These are phyloP conservation scores for Coniochaeta sp. DNA, from an alignment of 2,329 filamentous ascomycete species.

Conservation along the genomic window DNA sequence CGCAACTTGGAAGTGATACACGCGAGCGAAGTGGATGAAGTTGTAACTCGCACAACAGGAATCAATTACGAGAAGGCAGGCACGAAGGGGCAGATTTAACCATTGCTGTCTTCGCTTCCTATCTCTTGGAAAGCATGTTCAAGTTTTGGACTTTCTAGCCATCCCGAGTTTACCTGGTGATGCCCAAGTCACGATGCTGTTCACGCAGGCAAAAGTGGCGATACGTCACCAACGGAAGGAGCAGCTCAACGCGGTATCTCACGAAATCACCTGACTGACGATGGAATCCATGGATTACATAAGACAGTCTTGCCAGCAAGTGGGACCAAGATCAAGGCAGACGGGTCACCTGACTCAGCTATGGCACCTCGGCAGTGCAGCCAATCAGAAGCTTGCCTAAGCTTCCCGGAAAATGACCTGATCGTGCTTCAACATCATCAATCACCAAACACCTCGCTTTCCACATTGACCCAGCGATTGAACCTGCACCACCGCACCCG, in stretches of 20 bases:
- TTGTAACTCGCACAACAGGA: neutral
- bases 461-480: conserved; percentile 2
- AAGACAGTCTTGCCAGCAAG: neutral
- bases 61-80: neutral
- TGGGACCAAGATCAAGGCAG: neutral
- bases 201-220: neutral
- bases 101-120: neutral
- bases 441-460: neutral
- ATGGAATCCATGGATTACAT: no score
- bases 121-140: neutral
- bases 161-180: neutral
- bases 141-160: neutral
- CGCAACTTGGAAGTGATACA: neutral
- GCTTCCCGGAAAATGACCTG: conserved; percentile 15
- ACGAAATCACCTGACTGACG: neutral
- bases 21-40: neutral
- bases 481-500: conserved; percentile 5
- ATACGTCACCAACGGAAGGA: neutral
- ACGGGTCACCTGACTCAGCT: neutral
- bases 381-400: conserved; percentile 4
- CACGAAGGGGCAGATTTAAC: neutral
- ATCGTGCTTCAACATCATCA: conserved; percentile 6
- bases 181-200: no score
- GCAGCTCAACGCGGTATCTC: neutral
- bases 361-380: neutral